Percentiles rank a stretch among this genome's conserved stretches.
These are phyloP conservation scores for Mortierella alpina DNA, from an alignment of 192 early-diverging fungal species.

Conservation along the genomic window DNA sequence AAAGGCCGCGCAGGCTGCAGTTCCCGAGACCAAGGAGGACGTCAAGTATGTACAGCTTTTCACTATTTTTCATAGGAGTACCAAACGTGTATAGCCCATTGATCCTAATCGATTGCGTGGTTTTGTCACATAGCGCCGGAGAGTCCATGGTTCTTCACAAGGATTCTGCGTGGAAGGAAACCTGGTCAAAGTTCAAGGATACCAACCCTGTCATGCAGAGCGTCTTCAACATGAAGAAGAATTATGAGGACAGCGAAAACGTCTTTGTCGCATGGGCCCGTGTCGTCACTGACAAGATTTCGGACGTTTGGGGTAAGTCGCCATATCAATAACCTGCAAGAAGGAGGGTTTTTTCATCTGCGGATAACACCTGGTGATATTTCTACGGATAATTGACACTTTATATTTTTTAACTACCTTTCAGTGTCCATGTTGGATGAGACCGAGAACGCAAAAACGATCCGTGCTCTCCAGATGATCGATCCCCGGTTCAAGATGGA, in stretches of 20 bases:
- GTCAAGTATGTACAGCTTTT: conserved; percentile 34
- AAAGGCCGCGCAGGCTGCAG: conserved; percentile 53
- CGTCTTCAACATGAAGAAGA: conserved; percentile 79
- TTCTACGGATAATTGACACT: no score
- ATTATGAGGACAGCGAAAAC: conserved; percentile 92
- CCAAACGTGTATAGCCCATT: no score
- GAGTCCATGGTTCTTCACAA: conserved; percentile 86
- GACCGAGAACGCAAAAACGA: conserved; percentile 92
- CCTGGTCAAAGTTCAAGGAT: conserved; percentile 94
- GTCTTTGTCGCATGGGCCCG: conserved; percentile 80
- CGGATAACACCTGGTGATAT: not conserved
- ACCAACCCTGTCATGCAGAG: conserved; percentile 85
- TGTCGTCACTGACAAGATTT: conserved; percentile 79
- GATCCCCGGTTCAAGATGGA: conserved; percentile 91
- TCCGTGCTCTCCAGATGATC: conserved; percentile 83
- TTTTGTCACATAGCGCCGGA: conserved; percentile 65
- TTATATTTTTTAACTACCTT: not conserved
- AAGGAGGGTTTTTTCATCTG: not conserved
- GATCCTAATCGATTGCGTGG: not conserved
- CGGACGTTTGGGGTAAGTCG: conserved; percentile 75
- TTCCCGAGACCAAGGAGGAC: conserved; percentile 30
- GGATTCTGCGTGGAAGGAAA: conserved; percentile 87
- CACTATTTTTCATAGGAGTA: not conserved
- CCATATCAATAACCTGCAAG: not conserved
- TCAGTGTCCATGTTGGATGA: conserved; percentile 87